A percentile compares a stretch with the other conserved stretches of the same genome.
Evolutionary conservation across 2,329 filamentous ascomycete genomes (phyloP).

Genomic region (Catunica adiposa): DNA sequence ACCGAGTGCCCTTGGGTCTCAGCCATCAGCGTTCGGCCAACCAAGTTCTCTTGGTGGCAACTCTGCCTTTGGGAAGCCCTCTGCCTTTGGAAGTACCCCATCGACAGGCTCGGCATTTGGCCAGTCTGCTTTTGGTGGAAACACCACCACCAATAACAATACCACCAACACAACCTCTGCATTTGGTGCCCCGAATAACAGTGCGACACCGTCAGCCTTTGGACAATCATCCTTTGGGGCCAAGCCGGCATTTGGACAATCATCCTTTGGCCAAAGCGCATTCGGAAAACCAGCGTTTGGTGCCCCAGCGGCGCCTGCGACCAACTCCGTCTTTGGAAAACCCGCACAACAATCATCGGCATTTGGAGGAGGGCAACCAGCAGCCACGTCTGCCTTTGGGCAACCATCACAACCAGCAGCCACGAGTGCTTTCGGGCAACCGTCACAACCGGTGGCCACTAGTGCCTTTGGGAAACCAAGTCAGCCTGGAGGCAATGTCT

Average conservation of each 20-base stretch:
- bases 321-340: conserved; percentile 25
- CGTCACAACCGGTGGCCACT: conserved; percentile 20
- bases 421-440: conserved; percentile 25
- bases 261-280: conserved; percentile 10
- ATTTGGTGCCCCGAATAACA: neutral
- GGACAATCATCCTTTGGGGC: conserved; percentile 20
- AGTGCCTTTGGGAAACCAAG: conserved; percentile 25
- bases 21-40: conserved; percentile 23
- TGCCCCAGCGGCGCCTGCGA: neutral
- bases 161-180: neutral
- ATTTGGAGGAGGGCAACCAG: too few species aligned
- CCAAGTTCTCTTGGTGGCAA: conserved; percentile 24
- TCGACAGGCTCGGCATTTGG: conserved; percentile 9
- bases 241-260: conserved; percentile 23
- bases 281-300: conserved; percentile 13
- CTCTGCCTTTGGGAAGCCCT: conserved; percentile 20
- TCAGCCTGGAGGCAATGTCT: conserved; percentile 18
- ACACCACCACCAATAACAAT: neutral
- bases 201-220: conserved; percentile 12
- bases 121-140: conserved; percentile 1
- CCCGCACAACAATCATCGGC: too few species aligned
- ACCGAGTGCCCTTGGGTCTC: conserved; percentile 21
- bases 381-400: conserved; percentile 24
- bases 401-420: conserved; percentile 24
- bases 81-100: conserved; percentile 22